Evolutionary conservation across 257 asterid species (phyloP), one percentile per base, ranked within the genome.

Genomic region (Solanum neorickii): DNA sequence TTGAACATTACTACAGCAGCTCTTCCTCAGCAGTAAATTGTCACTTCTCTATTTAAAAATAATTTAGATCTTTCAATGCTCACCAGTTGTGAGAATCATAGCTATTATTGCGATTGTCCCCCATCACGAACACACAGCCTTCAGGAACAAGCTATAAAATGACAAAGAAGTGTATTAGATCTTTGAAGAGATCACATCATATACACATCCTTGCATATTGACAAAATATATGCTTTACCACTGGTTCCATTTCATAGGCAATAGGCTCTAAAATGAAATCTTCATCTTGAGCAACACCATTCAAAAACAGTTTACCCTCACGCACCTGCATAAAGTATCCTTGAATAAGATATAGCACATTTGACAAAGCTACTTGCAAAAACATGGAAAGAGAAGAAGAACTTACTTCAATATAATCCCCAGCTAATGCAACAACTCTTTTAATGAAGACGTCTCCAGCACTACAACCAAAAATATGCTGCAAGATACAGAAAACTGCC

Each of bases 41-140:
- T 20, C 49, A 69, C 31, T 82, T 47, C 42, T 82, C 31, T 47
- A 31, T 49, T 82, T 37, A 82, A 18, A 29, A 49, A 65, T 65
- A 65, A 5, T 31, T 12, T 29, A 49, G 35, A 29, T 31, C 29
- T 6, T 9, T 82, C 66, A 31, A 49, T 29, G 85, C 85, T 82
- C 70, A 96, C 99, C 99, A 97, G 90, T 93, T 88, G 90, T 93
- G 99, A 39, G 99, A 97, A 92, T 97, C 99, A 21, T 86, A 94
- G 92, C 99, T 97, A 88, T 95, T 94, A 87, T 97, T 97, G 62
- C 99, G 98, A 84, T 97, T 97, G 95, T 97, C 99, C 77, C 99
- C 99, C 94, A 97, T 87, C 86, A 97, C 99, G 78, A 94, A 97
- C 85, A 97, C 99, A 75, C 87, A 93, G 87, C 97, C 99, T 72